phyloP scores from a whole-genome alignment of 768 basidiomycete species.

The Rubroboletus satanas region DNA sequence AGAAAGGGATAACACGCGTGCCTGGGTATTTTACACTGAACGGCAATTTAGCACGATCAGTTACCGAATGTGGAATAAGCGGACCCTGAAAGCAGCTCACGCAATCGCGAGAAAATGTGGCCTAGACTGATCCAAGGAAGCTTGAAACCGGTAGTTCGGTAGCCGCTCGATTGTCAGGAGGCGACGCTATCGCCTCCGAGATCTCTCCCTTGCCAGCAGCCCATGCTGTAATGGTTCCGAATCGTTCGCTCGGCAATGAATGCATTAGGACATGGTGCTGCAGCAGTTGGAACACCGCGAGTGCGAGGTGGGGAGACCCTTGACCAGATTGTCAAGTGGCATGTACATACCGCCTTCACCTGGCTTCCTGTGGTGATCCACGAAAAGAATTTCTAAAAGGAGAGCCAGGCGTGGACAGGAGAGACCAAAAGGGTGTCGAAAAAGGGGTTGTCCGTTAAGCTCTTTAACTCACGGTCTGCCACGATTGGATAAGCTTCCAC shows the following conservation, averaged over 20 bases:
- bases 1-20: conserved; percentile 24
- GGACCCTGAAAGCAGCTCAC: conserved; percentile 33
- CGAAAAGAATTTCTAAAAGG: conserved; percentile 8
- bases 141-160: conserved; percentile 28
- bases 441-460: conserved; percentile 38
- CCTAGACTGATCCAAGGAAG: conserved; percentile 28
- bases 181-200: conserved; percentile 32
- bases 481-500: conserved; percentile 37
- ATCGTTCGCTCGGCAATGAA: conserved; percentile 25
- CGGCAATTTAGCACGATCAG: conserved; percentile 27
- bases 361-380: conserved; percentile 28
- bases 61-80: conserved; percentile 23
- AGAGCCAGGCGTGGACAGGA: conserved; percentile 11
- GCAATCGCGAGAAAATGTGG: conserved; percentile 26
- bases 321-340: conserved; percentile 8
- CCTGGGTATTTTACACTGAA: conserved; percentile 16
- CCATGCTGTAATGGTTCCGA: conserved; percentile 32
- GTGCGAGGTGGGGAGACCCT: not conserved
- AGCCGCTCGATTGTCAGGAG: conserved; percentile 34
- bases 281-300: conserved; percentile 22
- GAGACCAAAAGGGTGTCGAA: conserved; percentile 16
- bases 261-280: conserved; percentile 20
- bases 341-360: conserved; percentile 11
- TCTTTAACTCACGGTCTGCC: conserved; percentile 38
- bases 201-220: conserved; percentile 29